These are phyloP conservation scores for Wickerhamiella qilinensis DNA, from an alignment of 805 yeast genomes.

Conservation along the genomic window DNA sequence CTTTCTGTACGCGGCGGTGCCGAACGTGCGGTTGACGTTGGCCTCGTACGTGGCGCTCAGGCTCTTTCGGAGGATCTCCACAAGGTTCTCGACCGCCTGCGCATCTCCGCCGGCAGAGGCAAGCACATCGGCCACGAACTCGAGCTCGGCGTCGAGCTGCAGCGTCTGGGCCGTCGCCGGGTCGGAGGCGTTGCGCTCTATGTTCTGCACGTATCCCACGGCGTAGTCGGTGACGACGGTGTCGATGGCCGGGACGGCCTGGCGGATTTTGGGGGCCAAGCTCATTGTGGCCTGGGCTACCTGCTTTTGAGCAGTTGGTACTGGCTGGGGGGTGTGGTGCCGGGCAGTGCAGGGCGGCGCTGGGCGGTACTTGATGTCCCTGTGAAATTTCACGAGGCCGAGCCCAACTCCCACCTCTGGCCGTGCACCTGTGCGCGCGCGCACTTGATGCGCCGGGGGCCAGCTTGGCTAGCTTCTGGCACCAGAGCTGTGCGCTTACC, in stretches of 20 bases:
- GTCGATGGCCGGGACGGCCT: conserved; percentile 75
- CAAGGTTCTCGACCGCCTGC: conserved; percentile 38
- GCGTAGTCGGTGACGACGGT: conserved; percentile 82
- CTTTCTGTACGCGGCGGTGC: conserved; percentile 79
- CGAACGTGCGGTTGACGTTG: conserved; percentile 24
- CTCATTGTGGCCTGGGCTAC: not conserved
- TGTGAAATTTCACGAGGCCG: too few species aligned
- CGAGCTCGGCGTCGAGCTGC: conserved; percentile 50
- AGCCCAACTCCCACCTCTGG: too few species aligned
- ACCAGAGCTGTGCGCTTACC: too few species aligned
- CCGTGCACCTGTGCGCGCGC: too few species aligned
- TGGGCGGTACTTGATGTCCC: too few species aligned
- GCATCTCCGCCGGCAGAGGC: conserved; percentile 69
- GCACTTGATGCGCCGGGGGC: too few species aligned
- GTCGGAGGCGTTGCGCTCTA: conserved; percentile 64
- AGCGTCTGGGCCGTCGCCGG: conserved; percentile 63
- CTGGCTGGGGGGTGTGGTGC: too few species aligned
- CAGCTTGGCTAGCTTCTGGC: too few species aligned
- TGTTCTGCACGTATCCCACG: conserved; percentile 70
- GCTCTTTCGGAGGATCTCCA: conserved; percentile 30
- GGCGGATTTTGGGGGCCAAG: conserved; percentile 36
- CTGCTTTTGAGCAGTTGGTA: too few species aligned
- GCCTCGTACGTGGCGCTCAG: conserved; percentile 36
- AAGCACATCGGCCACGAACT: conserved; percentile 48
- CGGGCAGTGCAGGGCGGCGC: too few species aligned